These are phyloP conservation scores for Camellia japonica DNA, from an alignment of 148 eudicot species.

Conservation along the genomic window DNA sequence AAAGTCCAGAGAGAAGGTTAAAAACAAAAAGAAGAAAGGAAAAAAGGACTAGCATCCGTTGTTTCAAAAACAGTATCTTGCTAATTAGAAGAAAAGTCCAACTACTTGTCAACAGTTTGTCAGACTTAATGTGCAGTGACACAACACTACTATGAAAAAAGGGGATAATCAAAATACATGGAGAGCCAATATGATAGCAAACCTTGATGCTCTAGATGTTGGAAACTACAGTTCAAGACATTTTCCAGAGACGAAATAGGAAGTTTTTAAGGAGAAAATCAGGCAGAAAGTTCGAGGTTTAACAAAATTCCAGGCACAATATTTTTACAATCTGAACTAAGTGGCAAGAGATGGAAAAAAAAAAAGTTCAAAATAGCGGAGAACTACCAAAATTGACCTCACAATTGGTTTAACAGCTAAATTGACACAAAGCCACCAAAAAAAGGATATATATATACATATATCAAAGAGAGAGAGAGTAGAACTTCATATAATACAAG, in stretches of 20 bases:
- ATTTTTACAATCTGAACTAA: not conserved
- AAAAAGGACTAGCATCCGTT: not conserved
- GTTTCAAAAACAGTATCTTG: not conserved
- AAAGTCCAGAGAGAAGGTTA: not conserved
- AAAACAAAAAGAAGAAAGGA: not conserved
- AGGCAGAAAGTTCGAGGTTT: no score
- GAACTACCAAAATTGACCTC: not conserved
- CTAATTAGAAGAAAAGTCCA: not conserved
- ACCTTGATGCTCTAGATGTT: not conserved
- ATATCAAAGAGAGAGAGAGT: not conserved
- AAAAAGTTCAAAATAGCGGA: not conserved
- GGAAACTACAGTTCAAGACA: not conserved
- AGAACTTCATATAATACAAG: not conserved
- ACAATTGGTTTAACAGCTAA: not conserved
- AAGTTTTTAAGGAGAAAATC: no score
- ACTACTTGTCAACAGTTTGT: not conserved
- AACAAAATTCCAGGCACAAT: not conserved
- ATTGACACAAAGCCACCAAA: not conserved
- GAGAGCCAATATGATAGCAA: not conserved
- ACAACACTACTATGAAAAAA: not conserved
- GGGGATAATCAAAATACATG: not conserved
- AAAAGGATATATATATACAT: not conserved
- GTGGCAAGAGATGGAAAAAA: not conserved
- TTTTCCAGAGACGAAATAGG: no score
- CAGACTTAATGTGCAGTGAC: not conserved